Base-by-base conservation (phyloP, 108 stramenopile genomes). In the Conticribra weissflogii region DNA sequence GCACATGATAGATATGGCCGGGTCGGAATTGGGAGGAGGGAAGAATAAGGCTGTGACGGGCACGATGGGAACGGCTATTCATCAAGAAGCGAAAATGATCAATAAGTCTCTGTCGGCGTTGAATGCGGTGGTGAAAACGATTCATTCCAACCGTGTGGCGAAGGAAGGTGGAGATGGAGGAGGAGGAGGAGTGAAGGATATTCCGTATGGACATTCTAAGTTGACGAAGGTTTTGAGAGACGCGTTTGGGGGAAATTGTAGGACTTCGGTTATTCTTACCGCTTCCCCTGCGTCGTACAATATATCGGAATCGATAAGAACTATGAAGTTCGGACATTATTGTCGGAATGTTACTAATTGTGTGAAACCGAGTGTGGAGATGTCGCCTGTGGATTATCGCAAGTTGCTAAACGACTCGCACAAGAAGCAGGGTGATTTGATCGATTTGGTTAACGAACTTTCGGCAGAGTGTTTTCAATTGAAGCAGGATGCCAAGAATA, bases 1-100 rank as follows among this genome's bases (percentile, higher is more conserved):
- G 56, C 72, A 81, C 47, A 64, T 97, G 63, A 80, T 95, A 36
- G 97, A 98, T 74, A 70, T 96, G 66, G 97, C 96, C 18, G 97
- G 97, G 14, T 83, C 79, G 55, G 96, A 97, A 79, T 63, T 85
- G 55, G 88, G 64, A 25, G 59, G 64, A 25, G 59, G 63, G 51
- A 79, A 72, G 49, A 53, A 50, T 28, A 54, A 55, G 21, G 54
- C 31, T 4, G 54, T 16, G 22, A 18, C 21, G 34, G 50, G 24
- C 8, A 72, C 65, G 0, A 84, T 65, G 41, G 87, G 80, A 23
- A 74, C 69, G 32, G 60, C 74, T 15, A 78, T 81, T 46, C 76
- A 76, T 65, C 69, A 86, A 59, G 93, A 94, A 75, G 89, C 86
- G 14, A 71, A 67, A 41, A 84, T 89, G 86, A 91, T 94, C 61